Evolutionary conservation across 2,329 filamentous ascomycete genomes (phyloP).

Genomic region (Talaromyces sp.): DNA sequence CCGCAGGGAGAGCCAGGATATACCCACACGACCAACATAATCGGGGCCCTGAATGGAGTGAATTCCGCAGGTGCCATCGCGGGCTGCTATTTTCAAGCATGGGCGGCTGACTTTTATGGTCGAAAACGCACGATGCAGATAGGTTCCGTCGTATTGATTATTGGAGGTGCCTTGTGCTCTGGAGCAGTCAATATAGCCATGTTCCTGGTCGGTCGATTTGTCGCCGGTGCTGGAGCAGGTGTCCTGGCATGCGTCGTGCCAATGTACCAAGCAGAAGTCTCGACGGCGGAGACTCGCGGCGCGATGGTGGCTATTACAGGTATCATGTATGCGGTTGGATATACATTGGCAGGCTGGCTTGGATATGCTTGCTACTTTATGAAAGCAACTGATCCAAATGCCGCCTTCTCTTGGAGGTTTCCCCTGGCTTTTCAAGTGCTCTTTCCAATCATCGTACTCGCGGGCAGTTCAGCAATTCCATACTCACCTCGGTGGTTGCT

Average conservation of each 20-base stretch:
- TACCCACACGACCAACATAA: slow-evolving; percentile 36
- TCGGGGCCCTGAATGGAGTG: slow-evolving; percentile 43
- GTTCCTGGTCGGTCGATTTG: slow-evolving; percentile 35
- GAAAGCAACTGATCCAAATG: slow-evolving; percentile 22
- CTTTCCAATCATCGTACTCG: slow-evolving; percentile 36
- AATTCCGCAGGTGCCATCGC: slow-evolving; percentile 38
- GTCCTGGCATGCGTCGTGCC: slow-evolving; percentile 24
- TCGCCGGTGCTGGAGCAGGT: slow-evolving; percentile 35
- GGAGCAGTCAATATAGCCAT: slow-evolving; percentile 34
- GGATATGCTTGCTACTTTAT: slow-evolving; percentile 38
- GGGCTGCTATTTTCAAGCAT: slow-evolving; percentile 27
- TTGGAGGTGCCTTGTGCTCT: slow-evolving; percentile 37
- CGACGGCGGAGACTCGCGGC: slow-evolving; percentile 34
- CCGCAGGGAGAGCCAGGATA: slow-evolving; percentile 36
- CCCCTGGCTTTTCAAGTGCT: slow-evolving; percentile 41
- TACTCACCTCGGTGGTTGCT: slow-evolving; percentile 43
- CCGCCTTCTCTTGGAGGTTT: slow-evolving; percentile 42
- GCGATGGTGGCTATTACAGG: slow-evolving; percentile 38
- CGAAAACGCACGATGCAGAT: slow-evolving; percentile 32
- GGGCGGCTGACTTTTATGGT: slow-evolving; percentile 27
- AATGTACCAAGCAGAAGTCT: slow-evolving; percentile 35
- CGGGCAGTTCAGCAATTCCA: slow-evolving; percentile 34
- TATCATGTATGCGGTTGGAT: slow-evolving; percentile 40
- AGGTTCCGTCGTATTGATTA: slow-evolving; percentile 32
- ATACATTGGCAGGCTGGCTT: slow-evolving; percentile 36